Percentiles rank a stretch among this genome's conserved stretches.
phyloP scores from a whole-genome alignment of 768 basidiomycete species.

The Symmetrospora coprosmae region DNA sequence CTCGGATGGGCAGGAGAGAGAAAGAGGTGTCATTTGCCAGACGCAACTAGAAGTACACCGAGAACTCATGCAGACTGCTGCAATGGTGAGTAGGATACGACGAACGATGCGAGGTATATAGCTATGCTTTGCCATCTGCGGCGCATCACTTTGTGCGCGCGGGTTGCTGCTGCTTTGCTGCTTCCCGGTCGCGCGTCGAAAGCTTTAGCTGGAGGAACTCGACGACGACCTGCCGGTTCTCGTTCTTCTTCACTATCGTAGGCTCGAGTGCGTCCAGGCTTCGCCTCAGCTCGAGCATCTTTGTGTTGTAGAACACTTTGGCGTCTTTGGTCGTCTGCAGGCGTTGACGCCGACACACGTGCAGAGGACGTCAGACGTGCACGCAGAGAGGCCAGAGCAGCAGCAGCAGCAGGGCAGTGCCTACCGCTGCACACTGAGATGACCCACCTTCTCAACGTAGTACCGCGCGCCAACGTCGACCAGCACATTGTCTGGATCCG shows the following conservation, averaged over 20 bases:
- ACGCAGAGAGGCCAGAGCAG: neutral
- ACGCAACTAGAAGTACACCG: too few relatives aligned
- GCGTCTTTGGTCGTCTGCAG: slow-evolving; percentile 68
- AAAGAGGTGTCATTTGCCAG: too few relatives aligned
- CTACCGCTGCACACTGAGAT: too few relatives aligned
- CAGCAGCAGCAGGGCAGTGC: neutral
- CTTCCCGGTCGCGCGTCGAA: neutral
- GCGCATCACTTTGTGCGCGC: too few relatives aligned
- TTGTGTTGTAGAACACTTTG: slow-evolving; percentile 60
- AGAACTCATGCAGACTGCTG: too few relatives aligned
- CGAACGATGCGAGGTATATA: too few relatives aligned
- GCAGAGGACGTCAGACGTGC: too few relatives aligned
- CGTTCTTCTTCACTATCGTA: slow-evolving; percentile 78
- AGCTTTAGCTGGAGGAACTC: slow-evolving; percentile 18
- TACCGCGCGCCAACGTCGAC: slow-evolving; percentile 95
- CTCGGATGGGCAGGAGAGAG: too few relatives aligned
- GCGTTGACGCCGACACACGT: too few relatives aligned
- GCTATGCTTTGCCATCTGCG: too few relatives aligned
- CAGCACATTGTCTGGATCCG: slow-evolving; percentile 69
- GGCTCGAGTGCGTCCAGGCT: slow-evolving; percentile 79
- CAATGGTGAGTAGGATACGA: too few relatives aligned
- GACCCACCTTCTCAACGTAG: slow-evolving; percentile 74
- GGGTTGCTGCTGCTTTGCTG: neutral
- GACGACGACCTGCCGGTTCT: slow-evolving; percentile 37
- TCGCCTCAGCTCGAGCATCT: slow-evolving; percentile 63